Percentiles rank a stretch among this genome's conserved stretches.
phyloP scores from a whole-genome alignment of 2,329 filamentous ascomycete species.

The Paecilomyces variotii region DNA sequence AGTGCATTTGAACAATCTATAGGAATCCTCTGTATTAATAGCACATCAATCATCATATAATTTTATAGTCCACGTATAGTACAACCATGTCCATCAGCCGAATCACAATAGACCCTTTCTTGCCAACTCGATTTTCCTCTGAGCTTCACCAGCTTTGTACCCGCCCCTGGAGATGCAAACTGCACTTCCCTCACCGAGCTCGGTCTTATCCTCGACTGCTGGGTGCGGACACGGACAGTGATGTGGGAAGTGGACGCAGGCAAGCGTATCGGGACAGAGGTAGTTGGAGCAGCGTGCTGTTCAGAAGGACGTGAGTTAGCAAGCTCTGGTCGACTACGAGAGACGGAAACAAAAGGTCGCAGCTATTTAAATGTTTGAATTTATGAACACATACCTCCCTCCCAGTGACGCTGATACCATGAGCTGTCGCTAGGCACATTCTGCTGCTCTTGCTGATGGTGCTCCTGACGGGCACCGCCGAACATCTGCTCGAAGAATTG shows the following conservation, averaged over 20 bases:
- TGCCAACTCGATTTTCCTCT: constrained; percentile 42
- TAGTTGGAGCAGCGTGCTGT: constrained; percentile 84
- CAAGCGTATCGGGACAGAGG: constrained; percentile 86
- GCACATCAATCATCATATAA: background rate
- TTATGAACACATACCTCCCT: constrained; percentile 54
- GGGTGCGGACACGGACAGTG: constrained; percentile 91
- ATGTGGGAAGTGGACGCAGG: constrained; percentile 92
- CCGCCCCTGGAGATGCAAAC: constrained; percentile 43
- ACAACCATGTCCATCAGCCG: background rate
- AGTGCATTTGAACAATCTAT: background rate
- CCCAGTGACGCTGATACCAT: constrained; percentile 68
- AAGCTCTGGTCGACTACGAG: background rate
- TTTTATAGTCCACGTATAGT: background rate
- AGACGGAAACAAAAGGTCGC: constrained; percentile 9
- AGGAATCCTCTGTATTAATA: background rate
- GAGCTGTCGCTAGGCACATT: constrained; percentile 78
- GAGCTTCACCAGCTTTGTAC: constrained; percentile 39
- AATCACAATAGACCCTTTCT: constrained; percentile 41
- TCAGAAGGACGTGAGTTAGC: constrained; percentile 10
- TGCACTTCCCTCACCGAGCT: constrained; percentile 41
- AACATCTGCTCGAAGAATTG: constrained; percentile 99
- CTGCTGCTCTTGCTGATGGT: constrained; percentile 51
- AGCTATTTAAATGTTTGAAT: too few species aligned
- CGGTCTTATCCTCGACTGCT: constrained; percentile 67
- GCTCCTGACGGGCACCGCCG: constrained; percentile 46